Evolutionary conservation across 164 flowering plant genomes (phyloP).

Genomic region (Litsea cubeba): DNA sequence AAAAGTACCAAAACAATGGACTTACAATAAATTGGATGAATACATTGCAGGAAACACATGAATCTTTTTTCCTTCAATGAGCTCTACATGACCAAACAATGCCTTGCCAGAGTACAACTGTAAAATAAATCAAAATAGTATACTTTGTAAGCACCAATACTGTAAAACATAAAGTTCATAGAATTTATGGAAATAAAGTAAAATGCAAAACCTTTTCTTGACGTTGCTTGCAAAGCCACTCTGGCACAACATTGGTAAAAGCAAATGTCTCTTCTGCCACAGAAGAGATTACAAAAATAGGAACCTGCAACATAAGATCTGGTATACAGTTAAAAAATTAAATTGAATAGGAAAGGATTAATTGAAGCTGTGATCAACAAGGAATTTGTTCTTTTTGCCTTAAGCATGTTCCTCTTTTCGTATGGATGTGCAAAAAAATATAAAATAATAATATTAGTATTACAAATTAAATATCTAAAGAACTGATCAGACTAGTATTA

Average conservation of each 20-base stretch:
- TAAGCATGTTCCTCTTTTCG: too few species aligned
- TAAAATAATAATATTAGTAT: too few species aligned
- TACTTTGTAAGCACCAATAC: background rate
- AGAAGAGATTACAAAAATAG: slow-evolving; percentile 69
- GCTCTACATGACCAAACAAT: slow-evolving; percentile 63
- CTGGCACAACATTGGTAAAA: slow-evolving; percentile 66
- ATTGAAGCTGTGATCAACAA: too few species aligned
- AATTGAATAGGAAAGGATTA: too few species aligned
- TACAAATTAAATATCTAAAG: too few species aligned
- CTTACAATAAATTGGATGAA: slow-evolving; percentile 68
- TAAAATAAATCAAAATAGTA: slow-evolving; percentile 16
- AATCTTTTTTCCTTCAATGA: slow-evolving; percentile 56
- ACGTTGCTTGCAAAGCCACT: slow-evolving; percentile 75
- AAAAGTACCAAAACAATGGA: background rate
- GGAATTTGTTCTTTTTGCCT: too few species aligned
- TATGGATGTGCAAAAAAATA: too few species aligned
- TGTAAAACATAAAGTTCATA: background rate
- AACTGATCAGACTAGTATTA: too few species aligned
- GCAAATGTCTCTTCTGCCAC: slow-evolving; percentile 76
- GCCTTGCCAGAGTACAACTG: slow-evolving; percentile 76
- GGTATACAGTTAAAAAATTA: too few species aligned
- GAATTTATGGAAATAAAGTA: background rate
- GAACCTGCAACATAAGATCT: slow-evolving; percentile 43
- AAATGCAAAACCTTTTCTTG: slow-evolving; percentile 56
- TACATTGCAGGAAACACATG: slow-evolving; percentile 57